Evolutionary conservation across 192 early-diverging fungal species (phyloP), one percentile per base, ranked within the genome.

Genomic region (Rhizophagus clarus): DNA sequence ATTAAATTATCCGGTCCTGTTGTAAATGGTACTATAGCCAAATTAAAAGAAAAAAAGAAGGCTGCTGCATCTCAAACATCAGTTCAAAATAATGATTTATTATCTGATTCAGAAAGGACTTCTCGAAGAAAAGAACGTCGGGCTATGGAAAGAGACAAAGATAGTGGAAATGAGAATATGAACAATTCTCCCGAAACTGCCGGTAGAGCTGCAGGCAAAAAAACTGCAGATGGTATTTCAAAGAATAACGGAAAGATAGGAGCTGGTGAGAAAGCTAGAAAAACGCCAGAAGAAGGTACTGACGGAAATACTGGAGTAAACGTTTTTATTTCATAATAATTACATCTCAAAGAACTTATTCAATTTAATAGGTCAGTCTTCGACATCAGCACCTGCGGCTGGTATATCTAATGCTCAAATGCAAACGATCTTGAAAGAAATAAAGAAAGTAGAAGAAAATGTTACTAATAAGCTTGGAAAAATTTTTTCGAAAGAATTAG

Each of bases 11-110:
- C 83, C 61, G 85, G 85, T 26, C 69, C 85, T 8, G 81, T 82
- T 34, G 83, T 86, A 26, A 86, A 86, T 49, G 83, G 81, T 28
- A 79, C 85, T 12, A 86, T 86, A 62, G 83, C 85, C 0, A 86
- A 84, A 72, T 69, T 86, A 28, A 86, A 86, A 62, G 85, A 86
- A 71, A 86, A 84, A 81, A 83, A 83, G 51, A 81, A 82, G 37
- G 76, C 67, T 8, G 61, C 67, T 15, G 70, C 79, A 15, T 15
- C 80, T 9, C 29, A 45, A 5, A 47, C 32, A 4, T 26, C 32
- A n/a, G 51, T 60, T 34, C 74, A 76, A 15, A 77, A 22, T 61
- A 62, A 24, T 11, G 71, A 72, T 4, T 28, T 49, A 45, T 67
- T 42, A 3, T 73, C 76, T 29, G 79, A 74, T 67, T 64, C 79